These are phyloP conservation scores for Stagonosporopsis vannaccii DNA, from an alignment of 2,329 filamentous ascomycete genomes.

Conservation along the genomic window DNA sequence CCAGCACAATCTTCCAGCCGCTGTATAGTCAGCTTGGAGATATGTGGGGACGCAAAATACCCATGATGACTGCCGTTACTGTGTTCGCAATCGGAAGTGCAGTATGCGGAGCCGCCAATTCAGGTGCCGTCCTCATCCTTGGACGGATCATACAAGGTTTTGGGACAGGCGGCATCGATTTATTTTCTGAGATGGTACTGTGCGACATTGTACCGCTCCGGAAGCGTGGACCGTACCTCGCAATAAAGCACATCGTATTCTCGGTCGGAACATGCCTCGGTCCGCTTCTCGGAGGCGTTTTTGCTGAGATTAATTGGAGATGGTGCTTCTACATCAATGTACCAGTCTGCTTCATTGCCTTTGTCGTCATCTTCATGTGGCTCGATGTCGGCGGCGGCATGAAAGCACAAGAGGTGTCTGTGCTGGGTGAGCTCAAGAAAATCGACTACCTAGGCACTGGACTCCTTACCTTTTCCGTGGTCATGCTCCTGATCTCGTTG, in stretches of 20 bases:
- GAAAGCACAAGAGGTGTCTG: constrained; percentile 18
- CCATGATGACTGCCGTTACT: constrained; percentile 48
- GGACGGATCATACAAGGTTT: constrained; percentile 65
- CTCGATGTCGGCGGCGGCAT: constrained; percentile 37
- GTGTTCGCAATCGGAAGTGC: constrained; percentile 63
- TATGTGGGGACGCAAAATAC: constrained; percentile 60
- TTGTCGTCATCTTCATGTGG: constrained; percentile 39
- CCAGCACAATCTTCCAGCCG: constrained; percentile 57
- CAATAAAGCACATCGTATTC: constrained; percentile 36
- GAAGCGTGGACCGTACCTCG: constrained; percentile 53
- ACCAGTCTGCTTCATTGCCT: constrained; percentile 39
- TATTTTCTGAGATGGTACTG: constrained; percentile 58
- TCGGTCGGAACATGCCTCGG: constrained; percentile 39
- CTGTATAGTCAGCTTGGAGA: constrained; percentile 60
- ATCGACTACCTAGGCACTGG: constrained; percentile 56
- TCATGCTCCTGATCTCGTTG: constrained; percentile 55
- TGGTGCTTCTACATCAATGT: constrained; percentile 56
- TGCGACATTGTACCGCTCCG: constrained; percentile 59
- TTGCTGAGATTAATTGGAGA: constrained; percentile 50
- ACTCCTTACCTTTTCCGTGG: constrained; percentile 51
- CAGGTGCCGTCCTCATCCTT: constrained; percentile 58
- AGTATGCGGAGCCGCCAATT: constrained; percentile 58
- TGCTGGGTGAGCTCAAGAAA: constrained; percentile 29
- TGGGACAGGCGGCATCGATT: constrained; percentile 56
- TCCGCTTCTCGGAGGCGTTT: constrained; percentile 42